Base-by-base conservation (phyloP, 2,329 filamentous ascomycete genomes). In the Stachybotrys chartarum region DNA sequence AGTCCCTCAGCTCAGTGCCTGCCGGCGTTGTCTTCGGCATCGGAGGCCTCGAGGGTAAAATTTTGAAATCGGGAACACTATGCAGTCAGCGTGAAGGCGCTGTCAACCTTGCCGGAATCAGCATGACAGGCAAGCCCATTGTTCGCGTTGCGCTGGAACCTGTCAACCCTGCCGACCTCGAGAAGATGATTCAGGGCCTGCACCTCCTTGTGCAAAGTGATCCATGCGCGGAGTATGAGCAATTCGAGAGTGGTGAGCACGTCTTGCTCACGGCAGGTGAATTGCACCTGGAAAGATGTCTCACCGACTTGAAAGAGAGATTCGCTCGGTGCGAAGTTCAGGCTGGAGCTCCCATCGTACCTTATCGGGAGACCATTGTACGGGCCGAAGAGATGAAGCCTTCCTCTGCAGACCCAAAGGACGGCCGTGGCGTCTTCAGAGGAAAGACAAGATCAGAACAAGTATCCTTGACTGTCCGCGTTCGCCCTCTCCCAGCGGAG, bases 1-100 rank as follows among this genome's bases (percentile, higher is more conserved):
- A 97, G 66, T 81, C 87, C 1, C 81, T 99, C 0, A 81, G 84
- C 16, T 88, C 87, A 0, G 93, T 97, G 0, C 93, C 93, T 6
- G 93, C 94, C 1, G 94, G 94, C 48, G 92, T 96, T 7, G 88
- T 99, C 5, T 97, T 99, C 66, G 94, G 94, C 30, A 94, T 99
- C 54, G 91, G 87, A 35, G 94, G 94, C 2, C 82, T 99, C 1
- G 92, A 94, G 66, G 93, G 92, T 16, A 87, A 93, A 58, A 87
- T 99, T n/a, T 79, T 99, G 54, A 99, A 99, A 70, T 95, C 91
- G 1, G 94, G 92, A 12, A 99, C 94, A 0, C 78, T 99, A 4
- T 97, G 91, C 75, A 96, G 90, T 60, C 88, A 89, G 60, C 75
- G 95, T 0, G 87, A 91, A 51, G 94, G 94, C 16, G 86, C 90